Evolutionary conservation across 306 rosid genomes (phyloP).

Genomic region (Pyrus bretschneideri): DNA sequence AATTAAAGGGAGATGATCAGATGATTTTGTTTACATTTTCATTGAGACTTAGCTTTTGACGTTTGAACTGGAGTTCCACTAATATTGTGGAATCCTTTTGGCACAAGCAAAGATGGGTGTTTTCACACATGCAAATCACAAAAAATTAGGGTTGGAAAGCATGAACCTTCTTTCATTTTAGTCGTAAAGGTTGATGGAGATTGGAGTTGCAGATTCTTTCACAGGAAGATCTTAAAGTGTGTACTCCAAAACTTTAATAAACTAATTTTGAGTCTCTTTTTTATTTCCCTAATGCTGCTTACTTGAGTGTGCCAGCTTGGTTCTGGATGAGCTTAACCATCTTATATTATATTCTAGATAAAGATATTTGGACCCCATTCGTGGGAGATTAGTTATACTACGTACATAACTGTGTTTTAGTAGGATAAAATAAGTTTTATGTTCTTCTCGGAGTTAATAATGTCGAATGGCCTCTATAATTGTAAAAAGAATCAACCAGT

Average conservation of each 20-base stretch:
- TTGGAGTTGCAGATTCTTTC: slow-evolving; percentile 9
- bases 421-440: too few relatives aligned
- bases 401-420: too few relatives aligned
- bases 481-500: too few relatives aligned
- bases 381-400: neutral
- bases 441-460: too few relatives aligned
- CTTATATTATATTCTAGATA: neutral
- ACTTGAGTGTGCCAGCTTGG: neutral
- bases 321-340: neutral
- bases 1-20: slow-evolving; percentile 1
- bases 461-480: neutral
- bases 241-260: neutral
- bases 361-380: neutral
- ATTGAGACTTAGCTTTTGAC: slow-evolving; percentile 26
- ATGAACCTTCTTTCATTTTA: slow-evolving; percentile 3
- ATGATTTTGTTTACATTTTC: slow-evolving; percentile 8
- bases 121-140: neutral
- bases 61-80: slow-evolving; percentile 34
- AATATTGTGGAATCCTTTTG: slow-evolving; percentile 32
- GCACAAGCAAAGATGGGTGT: slow-evolving; percentile 18
- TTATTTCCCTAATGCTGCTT: neutral
- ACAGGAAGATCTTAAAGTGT: neutral
- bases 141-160: slow-evolving; percentile 11
- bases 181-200: slow-evolving; percentile 10
- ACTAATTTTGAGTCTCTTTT: neutral